Evolutionary conservation across 352 stramenopile genomes (phyloP), one percentile per base, ranked within the genome.

Genomic region (Pythium dissotocum): DNA sequence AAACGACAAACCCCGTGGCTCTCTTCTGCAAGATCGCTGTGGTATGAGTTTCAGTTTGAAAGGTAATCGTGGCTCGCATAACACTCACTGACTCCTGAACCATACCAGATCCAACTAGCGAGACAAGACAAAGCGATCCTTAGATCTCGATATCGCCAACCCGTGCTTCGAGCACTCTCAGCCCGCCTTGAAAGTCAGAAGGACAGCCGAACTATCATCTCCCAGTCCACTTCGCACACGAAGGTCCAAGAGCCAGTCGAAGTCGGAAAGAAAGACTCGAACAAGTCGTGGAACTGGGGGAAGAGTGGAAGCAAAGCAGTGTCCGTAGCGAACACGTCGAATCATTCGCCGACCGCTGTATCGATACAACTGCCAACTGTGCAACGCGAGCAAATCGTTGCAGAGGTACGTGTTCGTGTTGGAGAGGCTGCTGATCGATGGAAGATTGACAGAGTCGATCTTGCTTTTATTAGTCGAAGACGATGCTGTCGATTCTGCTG

Each of bases 41-140:
- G 40, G 67, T 69, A 61, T 21, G 35, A 4, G 7, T n/a, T 16
- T 53, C 46, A 2, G 21, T 24, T 24, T 24, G 21, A 24, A 24
- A 24, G 21, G 21, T 24, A 24, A 24, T 24, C 21, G 21, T 24
- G 21, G 21, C 21, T 30, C 6, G 16, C 6, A 24, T 9, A 2
- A 6, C 38, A 62, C 14, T 53, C 4, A 61, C 42, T 33, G 21
- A 24, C 21, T n/a, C 36, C 58, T 7, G 0, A 40, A 6, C 10
- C 46, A 44, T 55, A 36, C 7, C 51, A 80, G 76, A 3, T 76
- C 30, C 71, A 84, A 61, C 52, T 78, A 67, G 64, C 78, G 18
- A 92, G 83, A 52, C 65, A 90, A 46, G 80, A 90, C 28, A 90
- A 87, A 61, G 53, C 77, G 38, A 83, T 90, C 28, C 77, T 87